Evolutionary conservation across 768 basidiomycete species (phyloP).

Genomic region (Suillus placidus): DNA sequence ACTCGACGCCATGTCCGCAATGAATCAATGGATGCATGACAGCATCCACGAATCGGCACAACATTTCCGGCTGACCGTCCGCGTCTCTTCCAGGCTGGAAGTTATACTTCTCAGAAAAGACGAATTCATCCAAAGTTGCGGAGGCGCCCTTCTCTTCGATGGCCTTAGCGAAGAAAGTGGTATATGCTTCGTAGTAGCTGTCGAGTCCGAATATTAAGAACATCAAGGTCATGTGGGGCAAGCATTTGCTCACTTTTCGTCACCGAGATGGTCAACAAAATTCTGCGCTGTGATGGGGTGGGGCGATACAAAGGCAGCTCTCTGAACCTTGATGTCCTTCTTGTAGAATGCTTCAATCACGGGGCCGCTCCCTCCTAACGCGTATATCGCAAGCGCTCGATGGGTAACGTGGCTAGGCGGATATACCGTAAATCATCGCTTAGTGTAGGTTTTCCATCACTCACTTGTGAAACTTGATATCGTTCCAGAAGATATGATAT

Average conservation of each 20-base stretch:
- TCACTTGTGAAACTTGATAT: slow-evolving; percentile 54
- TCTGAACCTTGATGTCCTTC: slow-evolving; percentile 24
- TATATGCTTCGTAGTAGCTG: slow-evolving; percentile 33
- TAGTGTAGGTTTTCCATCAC: slow-evolving; percentile 13
- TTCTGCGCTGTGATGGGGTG: slow-evolving; percentile 26
- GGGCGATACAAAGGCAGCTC: slow-evolving; percentile 27
- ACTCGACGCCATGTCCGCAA: slow-evolving; percentile 62
- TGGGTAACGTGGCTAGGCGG: slow-evolving; percentile 32
- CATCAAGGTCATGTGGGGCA: not conserved
- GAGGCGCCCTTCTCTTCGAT: slow-evolving; percentile 23
- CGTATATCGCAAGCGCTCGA: slow-evolving; percentile 33
- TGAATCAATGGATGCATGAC: slow-evolving; percentile 68
- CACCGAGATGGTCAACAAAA: slow-evolving; percentile 28
- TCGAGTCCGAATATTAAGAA: too few relatives aligned
- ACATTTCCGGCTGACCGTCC: slow-evolving; percentile 49
- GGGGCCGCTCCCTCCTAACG: slow-evolving; percentile 28
- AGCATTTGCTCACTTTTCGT: slow-evolving; percentile 27
- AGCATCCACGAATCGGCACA: slow-evolving; percentile 50
- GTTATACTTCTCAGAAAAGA: slow-evolving; percentile 36
- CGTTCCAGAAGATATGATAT: slow-evolving; percentile 54
- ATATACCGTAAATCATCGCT: not conserved
- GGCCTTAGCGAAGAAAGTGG: slow-evolving; percentile 26
- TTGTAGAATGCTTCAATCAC: slow-evolving; percentile 31
- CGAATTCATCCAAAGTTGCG: slow-evolving; percentile 27
- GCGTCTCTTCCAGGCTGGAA: slow-evolving; percentile 19